A percentile compares a stretch with the other conserved stretches of the same genome.
phyloP scores from a whole-genome alignment of 164 flowering plant genomes.

The Vitis vinifera region DNA sequence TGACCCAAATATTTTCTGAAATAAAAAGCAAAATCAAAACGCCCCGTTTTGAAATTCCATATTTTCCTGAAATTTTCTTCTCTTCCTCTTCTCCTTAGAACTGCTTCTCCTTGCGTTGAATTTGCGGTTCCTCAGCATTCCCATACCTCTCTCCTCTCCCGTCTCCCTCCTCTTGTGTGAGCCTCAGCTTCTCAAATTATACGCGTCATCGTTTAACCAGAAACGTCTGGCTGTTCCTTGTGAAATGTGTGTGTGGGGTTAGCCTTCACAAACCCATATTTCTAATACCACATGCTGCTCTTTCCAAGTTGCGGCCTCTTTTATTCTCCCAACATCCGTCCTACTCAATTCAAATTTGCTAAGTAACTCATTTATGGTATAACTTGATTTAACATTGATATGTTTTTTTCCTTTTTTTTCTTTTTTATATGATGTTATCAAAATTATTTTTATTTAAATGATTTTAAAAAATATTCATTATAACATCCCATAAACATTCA shows the following conservation, averaged over 20 bases:
- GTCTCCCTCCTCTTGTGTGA: background rate
- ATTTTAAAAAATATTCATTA: too few relatives aligned
- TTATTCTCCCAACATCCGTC: too few relatives aligned
- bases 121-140: constrained; percentile 15
- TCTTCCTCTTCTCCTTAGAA: constrained; percentile 15
- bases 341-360: too few relatives aligned
- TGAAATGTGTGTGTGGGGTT: background rate
- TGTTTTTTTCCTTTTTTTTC: too few relatives aligned
- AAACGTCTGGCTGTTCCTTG: constrained; percentile 10
- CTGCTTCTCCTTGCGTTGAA: background rate
- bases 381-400: too few relatives aligned
- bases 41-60: background rate
- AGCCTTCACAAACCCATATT: too few relatives aligned
- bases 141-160: constrained; percentile 17
- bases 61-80: constrained; percentile 8
- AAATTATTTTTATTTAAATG: too few relatives aligned
- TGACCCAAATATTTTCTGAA: constrained; percentile 1
- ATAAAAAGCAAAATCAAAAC: background rate
- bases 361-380: too few relatives aligned
- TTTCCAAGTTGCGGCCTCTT: constrained; percentile 12
- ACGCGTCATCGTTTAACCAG: constrained; percentile 9
- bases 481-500: too few relatives aligned
- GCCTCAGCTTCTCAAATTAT: constrained; percentile 11
- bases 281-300: background rate
- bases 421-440: too few relatives aligned